These are phyloP conservation scores for Gremmenia infestans DNA, from an alignment of 2,329 filamentous ascomycete genomes.

Conservation along the genomic window DNA sequence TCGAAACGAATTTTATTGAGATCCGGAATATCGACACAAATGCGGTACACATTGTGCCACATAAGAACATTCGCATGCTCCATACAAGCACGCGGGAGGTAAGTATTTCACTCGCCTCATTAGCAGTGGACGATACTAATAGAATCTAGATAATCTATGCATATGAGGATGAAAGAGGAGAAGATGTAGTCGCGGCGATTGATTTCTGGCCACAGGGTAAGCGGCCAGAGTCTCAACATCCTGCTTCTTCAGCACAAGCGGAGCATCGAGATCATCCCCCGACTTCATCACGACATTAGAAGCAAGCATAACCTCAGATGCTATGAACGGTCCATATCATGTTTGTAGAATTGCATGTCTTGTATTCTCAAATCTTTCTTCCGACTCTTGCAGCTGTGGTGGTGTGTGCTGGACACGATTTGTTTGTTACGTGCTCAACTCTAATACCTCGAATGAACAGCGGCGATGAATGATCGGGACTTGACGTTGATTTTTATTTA, in stretches of 20 bases:
- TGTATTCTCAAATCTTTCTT: constrained; percentile 14
- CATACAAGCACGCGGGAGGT: constrained; percentile 97
- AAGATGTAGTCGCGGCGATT: constrained; percentile 88
- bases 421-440: constrained; percentile 5
- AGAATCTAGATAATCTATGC: constrained; percentile 80
- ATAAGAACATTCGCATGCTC: constrained; percentile 95
- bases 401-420: constrained; percentile 25
- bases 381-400: constrained; percentile 8
- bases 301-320: constrained; percentile 5
- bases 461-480: constrained; percentile 14
- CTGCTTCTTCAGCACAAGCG: constrained; percentile 7
- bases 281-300: constrained; percentile 26
- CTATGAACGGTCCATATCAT: constrained; percentile 13
- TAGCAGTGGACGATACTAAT: constrained; percentile 20
- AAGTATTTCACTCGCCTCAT: constrained; percentile 33
- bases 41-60: constrained; percentile 91
- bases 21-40: constrained; percentile 92
- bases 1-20: constrained; percentile 96
- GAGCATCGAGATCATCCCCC: constrained; percentile 15
- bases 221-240: constrained; percentile 25
- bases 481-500: constrained; percentile 6
- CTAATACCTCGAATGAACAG: constrained; percentile 4
- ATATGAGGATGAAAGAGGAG: constrained; percentile 91
- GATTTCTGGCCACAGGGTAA: constrained; percentile 71
- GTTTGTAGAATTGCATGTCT: constrained; percentile 18